phyloP scores from a whole-genome alignment of 2,329 filamentous ascomycete genomes.

The Tympanopsis confertula region DNA sequence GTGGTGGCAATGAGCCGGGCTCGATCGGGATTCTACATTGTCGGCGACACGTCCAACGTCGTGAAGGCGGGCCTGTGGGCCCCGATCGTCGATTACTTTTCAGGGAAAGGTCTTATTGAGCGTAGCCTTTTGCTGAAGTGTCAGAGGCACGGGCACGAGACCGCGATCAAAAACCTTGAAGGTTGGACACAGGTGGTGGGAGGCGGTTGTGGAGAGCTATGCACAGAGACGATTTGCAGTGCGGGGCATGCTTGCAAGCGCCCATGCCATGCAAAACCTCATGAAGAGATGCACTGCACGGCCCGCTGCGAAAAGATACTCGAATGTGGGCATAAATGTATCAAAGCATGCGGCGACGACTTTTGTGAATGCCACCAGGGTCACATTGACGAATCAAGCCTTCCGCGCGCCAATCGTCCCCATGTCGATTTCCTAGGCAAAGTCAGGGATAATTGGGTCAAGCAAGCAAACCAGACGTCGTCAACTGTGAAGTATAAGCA shows the following conservation, averaged over 20 bases:
- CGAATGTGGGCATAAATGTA: slow-evolving; percentile 24
- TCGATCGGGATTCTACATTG: slow-evolving; percentile 69
- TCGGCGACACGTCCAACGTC: slow-evolving; percentile 57
- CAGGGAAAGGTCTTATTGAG: slow-evolving; percentile 15
- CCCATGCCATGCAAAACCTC: slow-evolving; percentile 36
- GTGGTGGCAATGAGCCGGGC: slow-evolving; percentile 58
- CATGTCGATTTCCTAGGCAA: too few species aligned
- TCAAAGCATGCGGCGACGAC: slow-evolving; percentile 11
- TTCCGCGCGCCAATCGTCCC: too few species aligned
- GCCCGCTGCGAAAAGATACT: slow-evolving; percentile 17
- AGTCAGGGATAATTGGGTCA: too few species aligned
- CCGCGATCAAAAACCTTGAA: slow-evolving; percentile 35
- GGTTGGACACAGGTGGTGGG: slow-evolving; percentile 36
- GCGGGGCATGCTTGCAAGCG: slow-evolving; percentile 41
- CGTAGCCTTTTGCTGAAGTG: slow-evolving; percentile 53
- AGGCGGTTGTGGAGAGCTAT: slow-evolving; percentile 39
- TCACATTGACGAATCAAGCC: too few species aligned
- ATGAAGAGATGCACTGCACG: slow-evolving; percentile 21
- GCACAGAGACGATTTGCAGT: slow-evolving; percentile 20
- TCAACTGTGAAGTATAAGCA: too few species aligned
- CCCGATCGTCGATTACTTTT: slow-evolving; percentile 25
- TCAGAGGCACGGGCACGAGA: slow-evolving; percentile 38
- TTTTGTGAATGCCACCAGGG: too few species aligned
- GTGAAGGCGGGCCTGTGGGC: slow-evolving; percentile 30
- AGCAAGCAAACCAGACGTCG: too few species aligned